phyloP scores from a whole-genome alignment of 1,284 basidiomycete species.

The Ceratobasidium sp. region DNA sequence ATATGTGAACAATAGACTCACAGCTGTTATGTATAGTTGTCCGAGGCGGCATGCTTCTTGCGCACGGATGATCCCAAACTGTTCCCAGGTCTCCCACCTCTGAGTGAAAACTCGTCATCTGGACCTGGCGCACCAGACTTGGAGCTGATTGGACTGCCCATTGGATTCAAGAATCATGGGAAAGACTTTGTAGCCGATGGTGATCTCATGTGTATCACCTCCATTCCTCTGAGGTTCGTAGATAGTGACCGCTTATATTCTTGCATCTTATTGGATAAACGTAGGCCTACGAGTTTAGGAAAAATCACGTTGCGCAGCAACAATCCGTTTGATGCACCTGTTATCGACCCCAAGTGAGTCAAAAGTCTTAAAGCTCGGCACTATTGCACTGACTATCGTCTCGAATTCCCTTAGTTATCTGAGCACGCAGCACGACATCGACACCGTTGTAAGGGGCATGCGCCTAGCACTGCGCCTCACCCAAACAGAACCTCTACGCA shows the following conservation, averaged over 20 bases:
- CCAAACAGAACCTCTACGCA: conserved; percentile 47
- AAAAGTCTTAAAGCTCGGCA: neutral
- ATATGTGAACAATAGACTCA: conserved; percentile 40
- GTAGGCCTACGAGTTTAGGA: conserved; percentile 45
- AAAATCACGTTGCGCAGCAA: conserved; percentile 41
- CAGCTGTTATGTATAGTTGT: conserved; percentile 50
- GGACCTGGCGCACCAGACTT: conserved; percentile 54
- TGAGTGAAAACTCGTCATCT: conserved; percentile 52
- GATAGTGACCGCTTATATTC: neutral
- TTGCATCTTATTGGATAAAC: neutral
- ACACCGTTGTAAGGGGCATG: conserved; percentile 44
- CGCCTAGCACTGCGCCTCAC: conserved; percentile 37
- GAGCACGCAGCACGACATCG: conserved; percentile 46
- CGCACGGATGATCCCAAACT: conserved; percentile 54
- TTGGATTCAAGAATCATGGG: conserved; percentile 51
- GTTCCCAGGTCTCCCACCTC: conserved; percentile 49
- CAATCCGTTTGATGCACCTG: conserved; percentile 47
- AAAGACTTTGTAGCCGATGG: conserved; percentile 47
- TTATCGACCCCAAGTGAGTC: conserved; percentile 49
- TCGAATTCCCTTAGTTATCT: conserved; percentile 29
- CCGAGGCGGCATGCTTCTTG: conserved; percentile 56
- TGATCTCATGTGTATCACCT: conserved; percentile 55
- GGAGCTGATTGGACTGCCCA: conserved; percentile 52
- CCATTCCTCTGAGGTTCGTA: conserved; percentile 54
- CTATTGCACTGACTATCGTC: no score